phyloP scores from a whole-genome alignment of 2,329 filamentous ascomycete species.

The Periconia sp. region DNA sequence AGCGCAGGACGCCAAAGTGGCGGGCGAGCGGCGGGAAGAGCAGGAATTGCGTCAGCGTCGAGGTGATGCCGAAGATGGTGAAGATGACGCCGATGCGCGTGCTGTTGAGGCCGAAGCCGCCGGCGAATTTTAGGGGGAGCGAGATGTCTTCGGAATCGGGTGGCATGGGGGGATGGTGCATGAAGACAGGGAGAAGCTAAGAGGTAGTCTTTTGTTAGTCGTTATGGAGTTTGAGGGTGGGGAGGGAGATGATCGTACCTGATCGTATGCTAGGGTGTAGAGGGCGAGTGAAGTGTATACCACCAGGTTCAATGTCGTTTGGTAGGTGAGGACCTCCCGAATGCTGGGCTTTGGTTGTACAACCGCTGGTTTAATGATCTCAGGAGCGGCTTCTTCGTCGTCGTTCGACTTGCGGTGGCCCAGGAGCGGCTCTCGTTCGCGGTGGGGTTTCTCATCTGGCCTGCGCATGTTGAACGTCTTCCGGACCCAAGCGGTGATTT shows the following conservation, averaged over 20 bases:
- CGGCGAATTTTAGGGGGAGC: slow-evolving; percentile 80
- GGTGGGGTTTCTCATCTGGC: slow-evolving; percentile 9
- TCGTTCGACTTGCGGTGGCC: slow-evolving; percentile 23
- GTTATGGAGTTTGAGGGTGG: neutral
- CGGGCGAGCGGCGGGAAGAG: slow-evolving; percentile 79
- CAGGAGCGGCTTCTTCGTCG: slow-evolving; percentile 18
- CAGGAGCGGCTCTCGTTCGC: slow-evolving; percentile 40
- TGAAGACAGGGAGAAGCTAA: slow-evolving; percentile 78
- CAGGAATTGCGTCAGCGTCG: slow-evolving; percentile 84
- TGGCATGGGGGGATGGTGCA: slow-evolving; percentile 72
- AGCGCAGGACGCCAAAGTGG: slow-evolving; percentile 74
- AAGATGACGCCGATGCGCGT: slow-evolving; percentile 84
- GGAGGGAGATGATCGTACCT: slow-evolving; percentile 50
- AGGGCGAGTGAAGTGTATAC: slow-evolving; percentile 82
- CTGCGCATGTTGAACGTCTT: slow-evolving; percentile 22
- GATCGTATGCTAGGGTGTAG: slow-evolving; percentile 84
- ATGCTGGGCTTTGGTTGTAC: slow-evolving; percentile 50
- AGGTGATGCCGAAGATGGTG: slow-evolving; percentile 79
- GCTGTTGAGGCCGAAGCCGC: slow-evolving; percentile 78
- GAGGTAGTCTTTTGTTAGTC: slow-evolving; percentile 11
- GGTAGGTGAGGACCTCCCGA: slow-evolving; percentile 72
- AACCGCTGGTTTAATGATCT: slow-evolving; percentile 4
- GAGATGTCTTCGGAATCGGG: slow-evolving; percentile 61
- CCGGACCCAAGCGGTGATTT: slow-evolving; percentile 54
- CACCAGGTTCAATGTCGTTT: slow-evolving; percentile 76